Percentiles rank a stretch among this genome's conserved stretches.
Conservation (phyloP, 2,329 filamentous ascomycete species). For the Penicillium paneum region DNA sequence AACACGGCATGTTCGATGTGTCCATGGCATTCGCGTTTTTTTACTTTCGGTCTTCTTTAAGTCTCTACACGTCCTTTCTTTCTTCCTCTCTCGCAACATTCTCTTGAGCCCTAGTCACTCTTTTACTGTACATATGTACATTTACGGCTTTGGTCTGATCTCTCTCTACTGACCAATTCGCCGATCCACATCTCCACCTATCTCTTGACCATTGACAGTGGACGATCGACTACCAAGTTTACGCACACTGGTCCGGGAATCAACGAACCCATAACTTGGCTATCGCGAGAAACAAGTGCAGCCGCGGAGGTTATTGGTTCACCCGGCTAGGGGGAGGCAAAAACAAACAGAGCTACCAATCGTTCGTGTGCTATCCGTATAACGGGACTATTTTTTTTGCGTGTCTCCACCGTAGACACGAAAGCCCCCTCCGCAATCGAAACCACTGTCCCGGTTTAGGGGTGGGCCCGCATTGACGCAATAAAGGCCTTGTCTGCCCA, state of each 20-base stretch:
- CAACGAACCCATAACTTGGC: not conserved
- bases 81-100: not conserved
- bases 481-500: constrained; percentile 7
- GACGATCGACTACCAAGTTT: constrained; percentile 1
- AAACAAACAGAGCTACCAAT: not conserved
- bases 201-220: constrained; percentile 1
- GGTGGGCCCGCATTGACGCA: not conserved
- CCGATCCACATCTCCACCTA: constrained; percentile 12
- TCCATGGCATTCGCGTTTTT: not conserved
- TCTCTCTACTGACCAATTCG: not conserved
- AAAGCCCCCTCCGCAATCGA: not conserved
- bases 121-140: not conserved
- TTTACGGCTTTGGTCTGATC: not conserved
- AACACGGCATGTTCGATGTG: constrained; percentile 11
- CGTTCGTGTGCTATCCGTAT: not conserved
- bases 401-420: constrained; percentile 1
- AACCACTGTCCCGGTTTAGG: not conserved
- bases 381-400: constrained; percentile 2
- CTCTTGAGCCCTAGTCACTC: constrained; percentile 1
- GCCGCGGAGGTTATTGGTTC: not conserved
- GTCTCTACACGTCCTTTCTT: not conserved
- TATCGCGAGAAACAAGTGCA: not conserved
- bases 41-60: not conserved
- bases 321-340: constrained; percentile 5
- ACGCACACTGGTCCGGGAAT: not conserved